A percentile compares a stretch with the other conserved stretches of the same genome.
These are phyloP conservation scores for Thymus mandschuricus DNA, from an alignment of 257 asterid genomes.

Conservation along the genomic window DNA sequence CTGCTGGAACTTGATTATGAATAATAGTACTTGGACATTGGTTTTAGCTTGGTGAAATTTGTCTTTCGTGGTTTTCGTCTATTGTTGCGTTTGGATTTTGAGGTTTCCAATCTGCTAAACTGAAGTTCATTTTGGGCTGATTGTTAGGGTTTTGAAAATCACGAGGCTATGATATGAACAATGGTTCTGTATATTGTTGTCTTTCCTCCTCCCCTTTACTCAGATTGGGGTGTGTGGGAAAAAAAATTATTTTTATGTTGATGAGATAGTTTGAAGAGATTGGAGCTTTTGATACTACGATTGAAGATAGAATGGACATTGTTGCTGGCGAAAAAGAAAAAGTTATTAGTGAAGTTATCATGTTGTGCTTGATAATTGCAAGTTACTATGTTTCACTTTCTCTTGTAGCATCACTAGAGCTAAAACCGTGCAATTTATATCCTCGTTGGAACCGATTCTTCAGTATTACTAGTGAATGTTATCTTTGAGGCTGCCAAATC, in stretches of 20 bases:
- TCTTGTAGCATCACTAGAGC: not conserved
- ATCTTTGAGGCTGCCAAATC: constrained; percentile 1
- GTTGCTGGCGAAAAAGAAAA: not conserved
- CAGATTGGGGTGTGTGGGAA: not conserved
- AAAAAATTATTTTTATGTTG: not conserved
- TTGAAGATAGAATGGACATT: not conserved
- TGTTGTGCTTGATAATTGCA: not conserved
- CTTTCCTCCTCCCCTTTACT: not conserved
- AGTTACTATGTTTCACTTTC: not conserved
- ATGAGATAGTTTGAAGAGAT: not conserved
- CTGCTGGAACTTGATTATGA: constrained; percentile 17
- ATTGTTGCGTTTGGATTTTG: not conserved
- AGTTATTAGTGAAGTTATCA: not conserved
- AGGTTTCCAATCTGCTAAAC: not conserved
- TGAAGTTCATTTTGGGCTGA: constrained; percentile 10
- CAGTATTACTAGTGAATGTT: constrained; percentile 9
- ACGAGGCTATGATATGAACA: constrained; percentile 13
- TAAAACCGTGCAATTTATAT: not conserved
- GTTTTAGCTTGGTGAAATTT: not conserved
- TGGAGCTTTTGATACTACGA: not conserved
- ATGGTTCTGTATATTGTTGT: constrained; percentile 2
- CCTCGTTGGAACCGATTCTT: too few species aligned
- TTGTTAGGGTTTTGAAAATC: constrained; percentile 1
- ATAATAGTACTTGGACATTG: constrained; percentile 5
- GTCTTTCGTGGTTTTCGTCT: not conserved